A percentile compares a stretch with the other conserved stretches of the same genome.
Conservation (phyloP, 1,139 yeast species). For the Magnusiomyces magnusii region DNA sequence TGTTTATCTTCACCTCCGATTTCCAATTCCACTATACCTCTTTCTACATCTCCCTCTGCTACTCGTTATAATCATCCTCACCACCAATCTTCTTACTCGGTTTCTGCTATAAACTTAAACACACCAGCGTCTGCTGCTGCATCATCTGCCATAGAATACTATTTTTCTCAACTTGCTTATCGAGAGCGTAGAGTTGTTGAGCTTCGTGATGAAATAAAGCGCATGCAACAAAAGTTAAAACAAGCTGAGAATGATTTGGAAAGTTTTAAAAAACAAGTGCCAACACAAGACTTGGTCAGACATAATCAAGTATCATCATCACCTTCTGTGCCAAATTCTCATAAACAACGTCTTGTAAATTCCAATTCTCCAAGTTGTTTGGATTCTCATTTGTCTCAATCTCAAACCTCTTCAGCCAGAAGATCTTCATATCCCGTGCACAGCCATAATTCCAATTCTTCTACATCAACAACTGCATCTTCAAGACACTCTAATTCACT, state of each 20-base stretch:
- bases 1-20: not conserved
- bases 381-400: not conserved
- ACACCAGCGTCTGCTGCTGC: constrained; percentile 6
- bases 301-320: not conserved
- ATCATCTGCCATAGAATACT: constrained; percentile 12
- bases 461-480: constrained; percentile 10
- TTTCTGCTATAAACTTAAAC: not conserved
- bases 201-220: constrained; percentile 30
- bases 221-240: constrained; percentile 26
- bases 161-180: constrained; percentile 32
- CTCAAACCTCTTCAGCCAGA: not conserved
- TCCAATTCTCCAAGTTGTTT: not conserved
- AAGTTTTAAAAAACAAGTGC: constrained; percentile 24
- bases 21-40: not conserved
- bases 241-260: constrained; percentile 28
- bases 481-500: constrained; percentile 15
- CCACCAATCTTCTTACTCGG: not conserved
- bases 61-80: not conserved
- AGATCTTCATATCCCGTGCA: not conserved
- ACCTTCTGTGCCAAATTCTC: not conserved
- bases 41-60: not conserved
- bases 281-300: constrained; percentile 3
- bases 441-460: constrained; percentile 4
- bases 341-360: not conserved
- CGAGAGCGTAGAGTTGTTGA: constrained; percentile 34